Evolutionary conservation across 768 basidiomycete species (phyloP).

Genomic region (Mycena alexandri): DNA sequence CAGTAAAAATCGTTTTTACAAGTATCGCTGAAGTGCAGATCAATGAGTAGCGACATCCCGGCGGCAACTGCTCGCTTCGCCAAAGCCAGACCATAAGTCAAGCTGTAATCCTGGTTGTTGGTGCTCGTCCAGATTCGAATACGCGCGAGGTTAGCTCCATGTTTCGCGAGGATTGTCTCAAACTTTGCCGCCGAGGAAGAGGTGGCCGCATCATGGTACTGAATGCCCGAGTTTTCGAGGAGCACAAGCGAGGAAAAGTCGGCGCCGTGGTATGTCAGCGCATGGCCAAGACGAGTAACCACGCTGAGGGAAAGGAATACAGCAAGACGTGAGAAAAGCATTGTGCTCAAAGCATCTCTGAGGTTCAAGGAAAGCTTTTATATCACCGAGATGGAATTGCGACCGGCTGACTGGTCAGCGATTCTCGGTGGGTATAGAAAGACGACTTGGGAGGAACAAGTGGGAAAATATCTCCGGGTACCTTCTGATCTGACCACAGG

Average conservation of each 20-base stretch:
- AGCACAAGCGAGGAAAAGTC: conserved; percentile 22
- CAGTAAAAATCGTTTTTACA: conserved; percentile 49
- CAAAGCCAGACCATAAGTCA: conserved; percentile 64
- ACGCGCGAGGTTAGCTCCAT: conserved; percentile 70
- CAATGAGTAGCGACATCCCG: conserved; percentile 67
- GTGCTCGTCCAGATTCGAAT: conserved; percentile 75
- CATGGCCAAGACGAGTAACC: neutral
- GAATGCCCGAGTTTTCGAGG: conserved; percentile 11
- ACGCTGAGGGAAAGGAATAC: too few species aligned
- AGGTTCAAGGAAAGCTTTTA: too few species aligned
- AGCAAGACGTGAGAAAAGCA: too few species aligned
- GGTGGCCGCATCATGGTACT: conserved; percentile 25
- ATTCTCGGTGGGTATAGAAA: too few species aligned
- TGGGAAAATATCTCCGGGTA: too few species aligned
- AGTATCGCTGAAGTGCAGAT: conserved; percentile 76
- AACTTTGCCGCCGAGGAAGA: conserved; percentile 12
- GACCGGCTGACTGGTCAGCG: too few species aligned
- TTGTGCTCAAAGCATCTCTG: too few species aligned
- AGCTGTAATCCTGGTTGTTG: conserved; percentile 61
- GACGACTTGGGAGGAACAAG: too few species aligned
- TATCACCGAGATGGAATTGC: too few species aligned
- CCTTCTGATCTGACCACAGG: too few species aligned
- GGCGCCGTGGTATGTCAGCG: conserved; percentile 21
- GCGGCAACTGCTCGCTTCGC: conserved; percentile 69
- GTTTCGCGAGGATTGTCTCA: conserved; percentile 63